Conservation (phyloP, 768 basidiomycete genomes). For the Leccinum fibrillosum region DNA sequence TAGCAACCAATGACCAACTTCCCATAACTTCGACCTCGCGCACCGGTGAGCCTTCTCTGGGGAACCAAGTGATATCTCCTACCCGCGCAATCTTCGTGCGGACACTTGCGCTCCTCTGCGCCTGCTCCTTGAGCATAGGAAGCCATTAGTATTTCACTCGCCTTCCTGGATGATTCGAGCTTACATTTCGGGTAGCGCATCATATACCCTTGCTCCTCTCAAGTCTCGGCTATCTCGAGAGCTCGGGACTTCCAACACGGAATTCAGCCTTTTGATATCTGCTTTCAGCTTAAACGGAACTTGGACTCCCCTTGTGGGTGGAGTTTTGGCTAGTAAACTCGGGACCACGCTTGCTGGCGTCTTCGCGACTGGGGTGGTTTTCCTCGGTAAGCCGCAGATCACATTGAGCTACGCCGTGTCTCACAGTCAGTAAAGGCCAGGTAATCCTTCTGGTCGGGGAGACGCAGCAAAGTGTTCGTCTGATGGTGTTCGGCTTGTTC, state of each 20-base stretch:
- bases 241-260: conserved; percentile 70
- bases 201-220: conserved; percentile 74
- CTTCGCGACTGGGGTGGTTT: conserved; percentile 69
- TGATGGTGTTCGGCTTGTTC: conserved; percentile 76
- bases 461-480: conserved; percentile 51
- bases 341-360: conserved; percentile 73
- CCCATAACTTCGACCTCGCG: not conserved
- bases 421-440: conserved; percentile 46
- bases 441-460: conserved; percentile 65
- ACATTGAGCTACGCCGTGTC: not conserved
- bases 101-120: conserved; percentile 61
- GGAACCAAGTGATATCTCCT: conserved; percentile 18
- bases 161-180: not conserved
- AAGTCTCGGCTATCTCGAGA: conserved; percentile 69
- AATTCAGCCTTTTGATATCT: conserved; percentile 75
- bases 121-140: conserved; percentile 71
- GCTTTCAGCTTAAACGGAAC: conserved; percentile 73
- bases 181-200: conserved; percentile 43
- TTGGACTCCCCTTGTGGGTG: conserved; percentile 77
- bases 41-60: not conserved
- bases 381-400: conserved; percentile 43
- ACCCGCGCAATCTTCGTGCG: conserved; percentile 48
- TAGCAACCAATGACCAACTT: not conserved
- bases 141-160: conserved; percentile 62
- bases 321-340: conserved; percentile 63